These are phyloP conservation scores for Mycena venus DNA, from an alignment of 768 basidiomycete species.

Conservation along the genomic window DNA sequence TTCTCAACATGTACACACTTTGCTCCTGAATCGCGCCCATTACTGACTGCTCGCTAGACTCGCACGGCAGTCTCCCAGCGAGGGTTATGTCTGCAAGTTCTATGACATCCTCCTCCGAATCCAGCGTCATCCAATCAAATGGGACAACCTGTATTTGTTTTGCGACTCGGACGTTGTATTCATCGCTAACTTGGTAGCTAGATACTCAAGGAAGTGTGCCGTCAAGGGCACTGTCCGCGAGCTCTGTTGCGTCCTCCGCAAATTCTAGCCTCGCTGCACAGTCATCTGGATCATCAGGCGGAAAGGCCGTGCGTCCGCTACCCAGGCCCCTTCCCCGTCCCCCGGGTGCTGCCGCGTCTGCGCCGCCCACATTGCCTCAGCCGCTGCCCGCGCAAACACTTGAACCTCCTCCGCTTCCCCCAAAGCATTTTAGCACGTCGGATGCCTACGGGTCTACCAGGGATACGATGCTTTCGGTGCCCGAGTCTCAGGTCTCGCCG, in stretches of 20 bases:
- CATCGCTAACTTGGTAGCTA: not conserved
- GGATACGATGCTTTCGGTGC: not conserved
- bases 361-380: not conserved
- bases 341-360: conserved; percentile 11
- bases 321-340: conserved; percentile 20
- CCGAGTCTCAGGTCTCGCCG: not conserved
- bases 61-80: conserved; percentile 14
- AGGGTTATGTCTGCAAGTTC: conserved; percentile 7
- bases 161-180: not conserved
- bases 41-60: conserved; percentile 9
- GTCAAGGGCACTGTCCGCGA: not conserved
- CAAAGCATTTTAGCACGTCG: not conserved
- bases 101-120: not conserved
- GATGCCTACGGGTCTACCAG: conserved; percentile 3
- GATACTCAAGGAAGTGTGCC: not conserved
- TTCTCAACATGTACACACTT: conserved; percentile 5
- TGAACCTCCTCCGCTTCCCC: conserved; percentile 10
- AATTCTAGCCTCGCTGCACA: not conserved
- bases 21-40: not conserved
- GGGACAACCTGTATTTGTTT: not conserved
- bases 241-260: not conserved
- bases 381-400: not conserved
- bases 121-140: not conserved
- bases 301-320: not conserved
- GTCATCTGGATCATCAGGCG: not conserved